phyloP scores from a whole-genome alignment of 2,329 filamentous ascomycete species.

The Aspergillus sp. region DNA sequence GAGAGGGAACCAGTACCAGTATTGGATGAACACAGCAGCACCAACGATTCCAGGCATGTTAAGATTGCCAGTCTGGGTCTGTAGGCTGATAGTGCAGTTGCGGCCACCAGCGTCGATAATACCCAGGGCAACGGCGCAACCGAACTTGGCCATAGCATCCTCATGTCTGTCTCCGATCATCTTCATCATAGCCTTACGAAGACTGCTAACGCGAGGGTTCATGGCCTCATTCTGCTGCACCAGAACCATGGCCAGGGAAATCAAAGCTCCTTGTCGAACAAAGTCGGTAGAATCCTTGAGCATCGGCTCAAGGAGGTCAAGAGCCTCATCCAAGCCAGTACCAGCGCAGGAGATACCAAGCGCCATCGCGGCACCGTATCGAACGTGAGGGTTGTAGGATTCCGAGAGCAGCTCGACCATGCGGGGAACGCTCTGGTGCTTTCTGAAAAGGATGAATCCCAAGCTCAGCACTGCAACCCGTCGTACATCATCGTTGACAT shows the following conservation, averaged over 20 bases:
- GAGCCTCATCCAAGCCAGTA: slow-evolving; percentile 91
- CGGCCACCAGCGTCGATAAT: slow-evolving; percentile 97
- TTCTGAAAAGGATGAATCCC: slow-evolving; percentile 97
- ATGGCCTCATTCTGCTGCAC: slow-evolving; percentile 98
- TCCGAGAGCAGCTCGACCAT: slow-evolving; percentile 98
- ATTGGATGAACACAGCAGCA: slow-evolving; percentile 97
- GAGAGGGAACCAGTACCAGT: slow-evolving; percentile 99
- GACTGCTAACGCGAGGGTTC: slow-evolving; percentile 90
- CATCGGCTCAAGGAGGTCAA: slow-evolving; percentile 96
- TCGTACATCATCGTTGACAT: slow-evolving; percentile 96
- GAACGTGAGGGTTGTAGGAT: slow-evolving; percentile 97
- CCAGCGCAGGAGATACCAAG: slow-evolving; percentile 96
- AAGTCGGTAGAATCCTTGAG: slow-evolving; percentile 99
- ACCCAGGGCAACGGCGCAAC: slow-evolving; percentile 85
- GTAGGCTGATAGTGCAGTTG: slow-evolving; percentile 96
- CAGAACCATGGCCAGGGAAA: slow-evolving; percentile 94
- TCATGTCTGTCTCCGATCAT: slow-evolving; percentile 92
- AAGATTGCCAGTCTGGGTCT: slow-evolving; percentile 95
- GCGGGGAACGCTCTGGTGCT: slow-evolving; percentile 91
- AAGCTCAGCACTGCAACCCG: slow-evolving; percentile 95
- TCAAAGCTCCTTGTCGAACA: slow-evolving; percentile 91
- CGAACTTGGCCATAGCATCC: slow-evolving; percentile 99
- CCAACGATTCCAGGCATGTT: slow-evolving; percentile 98
- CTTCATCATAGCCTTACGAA: slow-evolving; percentile 91
- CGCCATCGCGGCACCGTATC: slow-evolving; percentile 97